phyloP scores from a whole-genome alignment of 805 yeast species.

The Sugiyamaella lignohabitans region DNA sequence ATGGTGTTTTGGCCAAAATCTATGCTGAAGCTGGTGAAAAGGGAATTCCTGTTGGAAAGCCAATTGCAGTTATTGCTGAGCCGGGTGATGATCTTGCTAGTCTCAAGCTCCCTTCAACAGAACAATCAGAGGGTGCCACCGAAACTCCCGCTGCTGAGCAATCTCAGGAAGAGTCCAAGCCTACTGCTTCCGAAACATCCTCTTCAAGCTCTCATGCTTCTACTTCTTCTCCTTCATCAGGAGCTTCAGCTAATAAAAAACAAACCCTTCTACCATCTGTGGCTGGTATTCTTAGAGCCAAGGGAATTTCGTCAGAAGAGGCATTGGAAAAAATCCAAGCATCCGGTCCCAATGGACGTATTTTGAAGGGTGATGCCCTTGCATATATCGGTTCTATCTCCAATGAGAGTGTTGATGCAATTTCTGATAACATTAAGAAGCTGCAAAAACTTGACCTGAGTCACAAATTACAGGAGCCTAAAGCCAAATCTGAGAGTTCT shows the following conservation, averaged over 20 bases:
- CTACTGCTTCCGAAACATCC: constrained; percentile 12
- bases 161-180: constrained; percentile 12
- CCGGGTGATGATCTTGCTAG: constrained; percentile 71
- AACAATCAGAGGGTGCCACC: constrained; percentile 24
- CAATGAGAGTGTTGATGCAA: constrained; percentile 42
- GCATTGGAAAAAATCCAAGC: constrained; percentile 71
- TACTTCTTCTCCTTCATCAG: constrained; percentile 23
- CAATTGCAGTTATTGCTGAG: constrained; percentile 87
- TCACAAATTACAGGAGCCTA: constrained; percentile 32
- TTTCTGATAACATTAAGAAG: constrained; percentile 49
- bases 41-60: constrained; percentile 76
- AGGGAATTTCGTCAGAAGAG: constrained; percentile 59
- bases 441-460: constrained; percentile 66
- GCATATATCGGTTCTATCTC: constrained; percentile 74
- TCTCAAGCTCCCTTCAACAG: constrained; percentile 48
- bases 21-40: constrained; percentile 61
- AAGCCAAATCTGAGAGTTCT: constrained; percentile 20
- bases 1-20: constrained; percentile 81
- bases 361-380: constrained; percentile 86
- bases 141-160: constrained; percentile 19
- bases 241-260: constrained; percentile 49
- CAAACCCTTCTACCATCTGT: constrained; percentile 80
- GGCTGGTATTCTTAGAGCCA: constrained; percentile 50
- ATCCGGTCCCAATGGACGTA: constrained; percentile 82
- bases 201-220: constrained; percentile 17